phyloP scores from a whole-genome alignment of 179 eudicot genomes.

The Beta corolliflora region DNA sequence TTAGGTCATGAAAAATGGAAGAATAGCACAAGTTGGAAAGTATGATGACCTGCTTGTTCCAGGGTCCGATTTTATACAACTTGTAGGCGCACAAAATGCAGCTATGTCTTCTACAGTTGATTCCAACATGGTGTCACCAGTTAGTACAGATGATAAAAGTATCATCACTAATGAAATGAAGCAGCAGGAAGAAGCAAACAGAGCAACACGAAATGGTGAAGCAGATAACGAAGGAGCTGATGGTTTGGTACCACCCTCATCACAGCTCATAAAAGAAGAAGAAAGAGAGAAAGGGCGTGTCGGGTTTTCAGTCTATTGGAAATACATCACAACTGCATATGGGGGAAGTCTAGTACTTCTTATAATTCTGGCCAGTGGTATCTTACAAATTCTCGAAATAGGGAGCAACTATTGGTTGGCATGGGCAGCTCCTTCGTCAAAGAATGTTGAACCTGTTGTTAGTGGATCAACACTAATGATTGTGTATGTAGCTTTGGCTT shows the following conservation, averaged over 20 bases:
- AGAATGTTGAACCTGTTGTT: slow-evolving; percentile 9
- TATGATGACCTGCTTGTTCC: slow-evolving; percentile 14
- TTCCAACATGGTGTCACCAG: neutral
- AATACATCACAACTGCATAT: slow-evolving; percentile 26
- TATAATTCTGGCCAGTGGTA: slow-evolving; percentile 2
- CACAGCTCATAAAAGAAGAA: slow-evolving; percentile 31
- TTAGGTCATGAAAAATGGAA: slow-evolving; percentile 28
- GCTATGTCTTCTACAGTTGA: neutral
- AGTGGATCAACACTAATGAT: slow-evolving; percentile 10
- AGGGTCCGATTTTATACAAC: slow-evolving; percentile 16
- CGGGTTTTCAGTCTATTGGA: slow-evolving; percentile 25
- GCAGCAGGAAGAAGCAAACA: too few species aligned
- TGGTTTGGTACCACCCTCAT: neutral
- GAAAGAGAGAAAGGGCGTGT: slow-evolving; percentile 29
- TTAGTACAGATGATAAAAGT: neutral
- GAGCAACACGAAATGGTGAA: neutral
- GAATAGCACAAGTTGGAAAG: slow-evolving; percentile 14
- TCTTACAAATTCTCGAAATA: neutral
- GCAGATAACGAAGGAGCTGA: neutral
- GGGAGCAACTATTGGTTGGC: slow-evolving; percentile 32
- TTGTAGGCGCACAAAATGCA: slow-evolving; percentile 9
- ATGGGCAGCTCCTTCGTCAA: slow-evolving; percentile 24
- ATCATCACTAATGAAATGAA: neutral
- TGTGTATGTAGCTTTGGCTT: slow-evolving; percentile 13
- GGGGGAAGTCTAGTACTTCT: slow-evolving; percentile 23